These are phyloP conservation scores for Diaporthe batatas DNA, from an alignment of 2,329 filamentous ascomycete species.

Conservation along the genomic window DNA sequence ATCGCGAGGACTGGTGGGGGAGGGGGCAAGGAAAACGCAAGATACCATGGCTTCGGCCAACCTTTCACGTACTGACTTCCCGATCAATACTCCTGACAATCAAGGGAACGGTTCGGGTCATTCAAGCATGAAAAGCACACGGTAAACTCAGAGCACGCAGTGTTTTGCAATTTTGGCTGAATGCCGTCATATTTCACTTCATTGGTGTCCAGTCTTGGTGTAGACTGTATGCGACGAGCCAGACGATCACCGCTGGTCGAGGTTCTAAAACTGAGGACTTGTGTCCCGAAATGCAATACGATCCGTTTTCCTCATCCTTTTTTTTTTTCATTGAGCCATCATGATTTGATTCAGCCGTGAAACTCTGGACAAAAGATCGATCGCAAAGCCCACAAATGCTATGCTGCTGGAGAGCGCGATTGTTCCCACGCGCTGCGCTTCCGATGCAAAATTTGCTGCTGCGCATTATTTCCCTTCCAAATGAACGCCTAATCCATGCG, in stretches of 20 bases:
- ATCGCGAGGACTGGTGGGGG: not conserved
- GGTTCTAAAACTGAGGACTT: constrained; percentile 18
- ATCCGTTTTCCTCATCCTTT: constrained; percentile 5
- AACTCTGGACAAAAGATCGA: constrained; percentile 2
- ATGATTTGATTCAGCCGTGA: constrained; percentile 21
- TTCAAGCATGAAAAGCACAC: not conserved
- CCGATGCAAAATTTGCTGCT: constrained; percentile 23
- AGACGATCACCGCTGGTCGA: not conserved
- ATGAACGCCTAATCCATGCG: constrained; percentile 26
- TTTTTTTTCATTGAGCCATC: constrained; percentile 18
- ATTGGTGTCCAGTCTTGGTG: constrained; percentile 4
- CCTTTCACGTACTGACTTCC: not conserved
- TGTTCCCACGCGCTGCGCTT: not conserved
- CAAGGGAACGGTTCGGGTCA: not conserved
- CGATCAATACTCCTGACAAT: not conserved
- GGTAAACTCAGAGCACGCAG: too few species aligned
- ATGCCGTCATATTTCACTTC: constrained; percentile 8
- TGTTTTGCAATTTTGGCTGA: not conserved
- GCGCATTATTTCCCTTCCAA: constrained; percentile 7
- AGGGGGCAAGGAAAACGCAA: not conserved
- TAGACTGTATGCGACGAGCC: constrained; percentile 11
- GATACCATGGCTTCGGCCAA: not conserved
- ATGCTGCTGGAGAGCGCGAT: constrained; percentile 9
- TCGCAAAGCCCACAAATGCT: constrained; percentile 23
- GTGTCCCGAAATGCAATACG: not conserved